Evolutionary conservation across 495 filamentous ascomycete genomes (phyloP).

Genomic region (Mycothermus thermophilus): DNA sequence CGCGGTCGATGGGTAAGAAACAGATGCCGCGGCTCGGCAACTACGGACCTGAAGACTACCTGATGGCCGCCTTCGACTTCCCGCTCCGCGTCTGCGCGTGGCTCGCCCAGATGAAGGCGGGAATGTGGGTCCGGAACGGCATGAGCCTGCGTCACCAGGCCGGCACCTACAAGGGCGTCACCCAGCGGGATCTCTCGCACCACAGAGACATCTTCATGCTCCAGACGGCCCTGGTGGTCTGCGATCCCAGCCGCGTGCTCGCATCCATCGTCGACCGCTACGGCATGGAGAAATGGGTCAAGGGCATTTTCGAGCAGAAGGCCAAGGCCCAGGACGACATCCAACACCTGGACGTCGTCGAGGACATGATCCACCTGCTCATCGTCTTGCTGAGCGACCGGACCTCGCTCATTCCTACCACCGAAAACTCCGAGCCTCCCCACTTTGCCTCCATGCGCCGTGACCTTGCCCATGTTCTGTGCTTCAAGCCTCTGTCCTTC

Average conservation of each 20-base stretch:
- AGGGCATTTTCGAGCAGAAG: slow-evolving; percentile 58
- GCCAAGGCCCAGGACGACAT: slow-evolving; percentile 56
- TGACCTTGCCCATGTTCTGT: slow-evolving; percentile 86
- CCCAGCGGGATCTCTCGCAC: slow-evolving; percentile 77
- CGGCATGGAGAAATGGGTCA: slow-evolving; percentile 79
- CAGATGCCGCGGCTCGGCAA: slow-evolving; percentile 33
- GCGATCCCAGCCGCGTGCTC: slow-evolving; percentile 70
- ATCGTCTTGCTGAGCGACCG: slow-evolving; percentile 85
- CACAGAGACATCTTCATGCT: slow-evolving; percentile 91
- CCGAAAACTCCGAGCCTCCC: slow-evolving; percentile 49
- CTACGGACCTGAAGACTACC: slow-evolving; percentile 55
- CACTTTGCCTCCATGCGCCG: slow-evolving; percentile 61
- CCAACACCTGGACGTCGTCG: slow-evolving; percentile 81
- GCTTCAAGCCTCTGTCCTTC: slow-evolving; percentile 90
- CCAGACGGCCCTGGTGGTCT: slow-evolving; percentile 78
- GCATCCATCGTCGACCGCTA: slow-evolving; percentile 87
- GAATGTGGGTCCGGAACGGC: slow-evolving; percentile 97
- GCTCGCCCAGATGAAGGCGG: slow-evolving; percentile 94
- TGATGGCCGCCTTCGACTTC: slow-evolving; percentile 83
- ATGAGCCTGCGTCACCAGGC: slow-evolving; percentile 91
- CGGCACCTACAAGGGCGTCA: slow-evolving; percentile 76
- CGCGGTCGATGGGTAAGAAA: slow-evolving; percentile 40
- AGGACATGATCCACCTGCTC: slow-evolving; percentile 89
- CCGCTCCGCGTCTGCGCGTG: slow-evolving; percentile 87
- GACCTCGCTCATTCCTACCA: slow-evolving; percentile 59